Evolutionary conservation across 371 early-diverging fungal species (phyloP), one percentile per base, ranked within the genome.

Genomic region (Lichtheimia corymbifera): DNA sequence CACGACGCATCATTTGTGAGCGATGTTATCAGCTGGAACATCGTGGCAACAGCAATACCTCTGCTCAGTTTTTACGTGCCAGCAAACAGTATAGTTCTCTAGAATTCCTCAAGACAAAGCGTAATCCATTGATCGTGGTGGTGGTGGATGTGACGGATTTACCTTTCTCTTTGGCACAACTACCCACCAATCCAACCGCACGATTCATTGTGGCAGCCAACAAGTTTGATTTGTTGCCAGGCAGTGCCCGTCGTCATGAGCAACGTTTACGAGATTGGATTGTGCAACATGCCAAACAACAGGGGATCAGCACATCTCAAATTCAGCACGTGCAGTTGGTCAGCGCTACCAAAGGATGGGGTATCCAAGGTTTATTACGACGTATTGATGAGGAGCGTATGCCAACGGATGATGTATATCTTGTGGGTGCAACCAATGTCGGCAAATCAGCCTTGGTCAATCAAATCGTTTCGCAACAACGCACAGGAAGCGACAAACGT

Each of bases 361-460:
- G 86, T 5, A 64, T 86, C 0, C 68, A 74, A 12, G 73, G 77
- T 30, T 64, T 90, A 51, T 68, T 85, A 24, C 72, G 72, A 5
- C 73, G 74, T 4, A 71, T 89, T 3, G 62, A 67, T 3, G 58
- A 65, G n/a, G 78, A 72, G 11, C 71, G 83, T 17, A 54, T 75
- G 4, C 74, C 79, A 5, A 79, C 80, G 3, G 87, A 89, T 57
- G 87, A 91, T 64, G 66, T 91, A 3, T 90, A 88, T 59, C 59
- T 90, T 52, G 77, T 91, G 5, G 91, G 91, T 0, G 79, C 82
- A 27, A 87, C 89, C 4, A 91, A 90, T 59, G 89, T 85, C 6
- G 91, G 91, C 41, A 91, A 91, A 67, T 88, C 89, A 0, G 85
- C 87, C 17, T 70, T 91, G 1, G 74, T 90, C 44, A 88, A 91